A percentile compares a stretch with the other conserved stretches of the same genome.
Conservation (phyloP, 768 basidiomycete genomes). For the Termitomyces sp. region DNA sequence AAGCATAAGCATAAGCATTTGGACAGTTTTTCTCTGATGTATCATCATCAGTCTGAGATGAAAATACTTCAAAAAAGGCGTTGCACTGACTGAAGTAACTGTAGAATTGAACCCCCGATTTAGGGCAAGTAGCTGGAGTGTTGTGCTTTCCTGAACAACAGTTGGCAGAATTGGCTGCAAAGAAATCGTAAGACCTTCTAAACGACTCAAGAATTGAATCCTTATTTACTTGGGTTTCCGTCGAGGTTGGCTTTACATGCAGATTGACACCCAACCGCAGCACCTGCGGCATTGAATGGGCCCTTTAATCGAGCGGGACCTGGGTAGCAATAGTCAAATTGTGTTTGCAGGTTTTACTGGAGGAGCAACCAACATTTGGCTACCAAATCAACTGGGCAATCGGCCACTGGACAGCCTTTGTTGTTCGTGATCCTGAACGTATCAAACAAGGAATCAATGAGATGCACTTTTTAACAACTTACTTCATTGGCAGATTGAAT, state of each 20-base stretch:
- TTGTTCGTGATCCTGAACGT: conserved; percentile 39
- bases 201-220: not conserved
- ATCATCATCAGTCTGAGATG: not conserved
- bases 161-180: conserved; percentile 28
- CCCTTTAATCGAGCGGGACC: conserved; percentile 45
- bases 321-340: not conserved
- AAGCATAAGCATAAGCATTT: not conserved
- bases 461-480: not conserved
- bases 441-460: not conserved
- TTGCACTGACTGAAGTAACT: conserved; percentile 21
- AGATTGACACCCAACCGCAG: conserved; percentile 51
- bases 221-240: conserved; percentile 21
- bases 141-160: conserved; percentile 33
- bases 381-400: conserved; percentile 51
- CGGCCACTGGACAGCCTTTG: conserved; percentile 42
- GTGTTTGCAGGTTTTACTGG: not conserved
- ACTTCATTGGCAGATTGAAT: conserved; percentile 48
- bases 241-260: conserved; percentile 39
- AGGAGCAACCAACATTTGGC: conserved; percentile 37
- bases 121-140: conserved; percentile 32
- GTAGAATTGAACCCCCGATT: conserved; percentile 26
- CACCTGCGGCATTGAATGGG: conserved; percentile 42
- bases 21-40: not conserved
- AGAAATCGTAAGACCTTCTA: not conserved
- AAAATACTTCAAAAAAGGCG: not conserved